A percentile compares a stretch with the other conserved stretches of the same genome.
Conservation (phyloP, 805 yeast species). For the Jamesozyma piceae region DNA sequence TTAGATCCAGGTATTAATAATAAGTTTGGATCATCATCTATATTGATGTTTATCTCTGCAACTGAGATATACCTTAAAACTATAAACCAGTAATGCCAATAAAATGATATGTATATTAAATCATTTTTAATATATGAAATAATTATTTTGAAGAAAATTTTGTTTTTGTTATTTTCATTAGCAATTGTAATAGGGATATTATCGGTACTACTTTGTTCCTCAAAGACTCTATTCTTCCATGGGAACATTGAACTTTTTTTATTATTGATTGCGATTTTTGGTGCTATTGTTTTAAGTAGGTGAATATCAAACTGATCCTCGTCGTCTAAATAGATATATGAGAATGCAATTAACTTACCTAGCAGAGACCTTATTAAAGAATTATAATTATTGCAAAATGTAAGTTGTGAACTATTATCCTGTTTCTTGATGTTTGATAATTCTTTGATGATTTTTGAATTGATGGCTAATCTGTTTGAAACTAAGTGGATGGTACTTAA, state of each 20-base stretch:
- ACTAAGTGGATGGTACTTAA: constrained; percentile 21
- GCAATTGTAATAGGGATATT: not conserved
- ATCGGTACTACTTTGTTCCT: not conserved
- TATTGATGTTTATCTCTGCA: not conserved
- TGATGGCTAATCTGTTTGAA: constrained; percentile 19
- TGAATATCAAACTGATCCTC: constrained; percentile 21
- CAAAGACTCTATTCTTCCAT: constrained; percentile 20
- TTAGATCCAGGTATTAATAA: constrained; percentile 12
- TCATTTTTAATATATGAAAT: constrained; percentile 27
- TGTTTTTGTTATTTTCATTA: constrained; percentile 10
- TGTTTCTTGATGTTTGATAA: not conserved
- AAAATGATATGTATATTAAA: constrained; percentile 21
- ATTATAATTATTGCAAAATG: constrained; percentile 15
- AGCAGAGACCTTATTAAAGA: constrained; percentile 21
- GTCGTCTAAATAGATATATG: constrained; percentile 25
- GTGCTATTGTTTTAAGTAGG: constrained; percentile 9
- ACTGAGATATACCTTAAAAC: constrained; percentile 8
- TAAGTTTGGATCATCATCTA: not conserved
- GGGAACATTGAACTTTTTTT: constrained; percentile 8
- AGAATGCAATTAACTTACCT: constrained; percentile 27
- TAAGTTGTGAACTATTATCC: not conserved
- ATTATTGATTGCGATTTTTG: constrained; percentile 6
- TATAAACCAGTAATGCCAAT: constrained; percentile 29
- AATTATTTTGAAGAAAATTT: constrained; percentile 18
- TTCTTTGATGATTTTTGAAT: constrained; percentile 14